A percentile compares a stretch with the other conserved stretches of the same genome.
These are phyloP conservation scores for Marasmius oreades DNA, from an alignment of 1,284 basidiomycete genomes.

Conservation along the genomic window DNA sequence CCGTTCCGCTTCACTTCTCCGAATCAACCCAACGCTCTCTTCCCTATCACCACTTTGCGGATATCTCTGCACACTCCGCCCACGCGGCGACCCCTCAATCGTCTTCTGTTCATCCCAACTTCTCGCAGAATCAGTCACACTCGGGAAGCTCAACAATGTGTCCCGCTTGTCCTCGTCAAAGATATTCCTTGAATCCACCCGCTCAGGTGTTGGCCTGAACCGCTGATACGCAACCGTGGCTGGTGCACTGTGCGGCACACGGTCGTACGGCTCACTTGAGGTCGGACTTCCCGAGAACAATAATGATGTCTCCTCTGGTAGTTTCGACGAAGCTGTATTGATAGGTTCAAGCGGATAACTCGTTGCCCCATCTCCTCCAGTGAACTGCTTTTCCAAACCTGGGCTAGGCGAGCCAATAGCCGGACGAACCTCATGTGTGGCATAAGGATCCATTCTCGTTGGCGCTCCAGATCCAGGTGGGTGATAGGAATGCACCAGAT, in stretches of 20 bases:
- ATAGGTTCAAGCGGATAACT: neutral
- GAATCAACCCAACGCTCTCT: neutral
- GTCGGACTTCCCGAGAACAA: constrained; percentile 1
- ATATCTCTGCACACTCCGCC: constrained; percentile 12
- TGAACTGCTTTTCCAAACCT: neutral
- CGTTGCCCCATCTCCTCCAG: neutral
- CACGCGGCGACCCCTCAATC: constrained; percentile 13
- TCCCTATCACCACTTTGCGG: neutral
- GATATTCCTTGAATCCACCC: constrained; percentile 34
- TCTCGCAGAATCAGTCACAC: constrained; percentile 43
- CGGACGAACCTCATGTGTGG: constrained; percentile 52
- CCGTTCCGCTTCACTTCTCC: neutral
- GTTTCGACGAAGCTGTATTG: neutral
- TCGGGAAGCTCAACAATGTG: constrained; percentile 43
- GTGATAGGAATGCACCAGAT: constrained; percentile 71
- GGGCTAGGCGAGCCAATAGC: constrained; percentile 23
- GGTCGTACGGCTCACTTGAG: constrained; percentile 19
- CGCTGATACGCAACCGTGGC: constrained; percentile 26
- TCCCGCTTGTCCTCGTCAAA: constrained; percentile 24
- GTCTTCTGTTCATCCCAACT: constrained; percentile 34
- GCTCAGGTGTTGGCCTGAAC: constrained; percentile 21
- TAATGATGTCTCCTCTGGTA: neutral
- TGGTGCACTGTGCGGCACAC: constrained; percentile 38
- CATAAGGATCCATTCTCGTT: constrained; percentile 37
- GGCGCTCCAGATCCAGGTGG: constrained; percentile 42